Evolutionary conservation across 148 eudicot genomes (phyloP).

Genomic region (Cornus kousa): DNA sequence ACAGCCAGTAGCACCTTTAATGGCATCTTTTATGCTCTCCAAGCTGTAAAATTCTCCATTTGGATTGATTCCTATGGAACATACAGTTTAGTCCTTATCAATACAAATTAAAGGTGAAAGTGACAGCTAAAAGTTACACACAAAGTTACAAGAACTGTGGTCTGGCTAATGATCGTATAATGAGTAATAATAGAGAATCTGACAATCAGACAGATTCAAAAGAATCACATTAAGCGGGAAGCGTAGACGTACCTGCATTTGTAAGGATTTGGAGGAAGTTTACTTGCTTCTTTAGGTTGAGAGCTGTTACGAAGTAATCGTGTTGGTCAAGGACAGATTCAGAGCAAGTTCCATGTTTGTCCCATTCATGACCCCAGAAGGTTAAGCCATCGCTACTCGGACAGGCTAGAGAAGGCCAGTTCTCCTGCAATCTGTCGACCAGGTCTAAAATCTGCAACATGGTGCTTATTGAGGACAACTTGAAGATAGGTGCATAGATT

Average conservation of each 20-base stretch:
- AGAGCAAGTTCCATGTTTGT: constrained; percentile 58
- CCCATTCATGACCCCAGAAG: constrained; percentile 64
- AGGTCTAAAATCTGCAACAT: constrained; percentile 21
- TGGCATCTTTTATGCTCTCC: constrained; percentile 40
- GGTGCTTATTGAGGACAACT: too few relatives aligned
- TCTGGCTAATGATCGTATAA: too few relatives aligned
- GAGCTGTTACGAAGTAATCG: constrained; percentile 40
- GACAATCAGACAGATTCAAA: too few relatives aligned
- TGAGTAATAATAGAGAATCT: too few relatives aligned
- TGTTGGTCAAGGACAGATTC: constrained; percentile 38
- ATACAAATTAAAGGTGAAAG: too few relatives aligned
- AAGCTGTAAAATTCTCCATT: constrained; percentile 39
- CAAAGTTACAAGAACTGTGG: too few relatives aligned
- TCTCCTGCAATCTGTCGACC: constrained; percentile 16
- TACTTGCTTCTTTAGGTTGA: constrained; percentile 29
- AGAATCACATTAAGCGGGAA: too few relatives aligned
- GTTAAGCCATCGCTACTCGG: constrained; percentile 35
- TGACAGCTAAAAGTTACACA: too few relatives aligned
- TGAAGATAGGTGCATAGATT: background rate
- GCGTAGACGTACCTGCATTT: constrained; percentile 26
- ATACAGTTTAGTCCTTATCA: too few relatives aligned
- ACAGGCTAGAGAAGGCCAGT: constrained; percentile 57
- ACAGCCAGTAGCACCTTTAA: constrained; percentile 31
- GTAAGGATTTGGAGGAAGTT: constrained; percentile 38
- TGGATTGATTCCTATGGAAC: constrained; percentile 47